These are phyloP conservation scores for Nothopassalora personata DNA, from an alignment of 2,329 filamentous ascomycete species.

Conservation along the genomic window DNA sequence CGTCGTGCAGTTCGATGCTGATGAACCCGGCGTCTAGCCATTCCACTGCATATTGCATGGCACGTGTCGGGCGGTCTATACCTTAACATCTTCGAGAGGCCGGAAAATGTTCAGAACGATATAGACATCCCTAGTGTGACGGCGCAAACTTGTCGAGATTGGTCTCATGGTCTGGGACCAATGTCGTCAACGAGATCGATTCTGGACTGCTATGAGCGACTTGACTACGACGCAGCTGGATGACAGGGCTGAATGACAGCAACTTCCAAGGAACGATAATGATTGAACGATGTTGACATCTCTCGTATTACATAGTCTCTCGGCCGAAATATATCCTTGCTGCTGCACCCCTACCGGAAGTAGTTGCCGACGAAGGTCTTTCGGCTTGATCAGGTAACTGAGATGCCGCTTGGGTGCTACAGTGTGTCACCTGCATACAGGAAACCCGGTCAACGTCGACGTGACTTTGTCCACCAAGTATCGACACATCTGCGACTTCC, in stretches of 20 bases:
- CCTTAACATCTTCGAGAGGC: slow-evolving; percentile 30
- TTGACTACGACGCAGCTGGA: background rate
- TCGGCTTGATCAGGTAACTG: background rate
- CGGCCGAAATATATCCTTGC: too few relatives aligned
- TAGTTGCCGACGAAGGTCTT: background rate
- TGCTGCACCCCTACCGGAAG: background rate
- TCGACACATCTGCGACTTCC: too few relatives aligned
- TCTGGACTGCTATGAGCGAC: slow-evolving; percentile 24
- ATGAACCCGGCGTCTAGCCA: slow-evolving; percentile 46
- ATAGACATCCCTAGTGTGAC: slow-evolving; percentile 28
- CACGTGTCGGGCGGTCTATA: slow-evolving; percentile 31
- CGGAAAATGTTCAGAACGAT: slow-evolving; percentile 22
- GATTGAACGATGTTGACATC: background rate
- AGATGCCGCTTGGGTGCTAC: background rate
- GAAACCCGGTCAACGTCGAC: too few relatives aligned
- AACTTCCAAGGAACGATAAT: background rate
- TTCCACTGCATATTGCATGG: slow-evolving; percentile 34
- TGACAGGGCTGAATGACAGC: background rate
- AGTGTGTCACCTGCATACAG: too few relatives aligned
- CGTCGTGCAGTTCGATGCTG: slow-evolving; percentile 42
- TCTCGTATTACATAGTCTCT: background rate
- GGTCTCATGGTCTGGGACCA: slow-evolving; percentile 31
- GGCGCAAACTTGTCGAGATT: slow-evolving; percentile 32
- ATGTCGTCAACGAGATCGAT: slow-evolving; percentile 33
- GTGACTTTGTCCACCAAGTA: too few relatives aligned